Percentiles rank a stretch among this genome's conserved stretches.
Evolutionary conservation across 192 early-diverging fungal species (phyloP).

Genomic region (Mortierella hygrophila): DNA sequence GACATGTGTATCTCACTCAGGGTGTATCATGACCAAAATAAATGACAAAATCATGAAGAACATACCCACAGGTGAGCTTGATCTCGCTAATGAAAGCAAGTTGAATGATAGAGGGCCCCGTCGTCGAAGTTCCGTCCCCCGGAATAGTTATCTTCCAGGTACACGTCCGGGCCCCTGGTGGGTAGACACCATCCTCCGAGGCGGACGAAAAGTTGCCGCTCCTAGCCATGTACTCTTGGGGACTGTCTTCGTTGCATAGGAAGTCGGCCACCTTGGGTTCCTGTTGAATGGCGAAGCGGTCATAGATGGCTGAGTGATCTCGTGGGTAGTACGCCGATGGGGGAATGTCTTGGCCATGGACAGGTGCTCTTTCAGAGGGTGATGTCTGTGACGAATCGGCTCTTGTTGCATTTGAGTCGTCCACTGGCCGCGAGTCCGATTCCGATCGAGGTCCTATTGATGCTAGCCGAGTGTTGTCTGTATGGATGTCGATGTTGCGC

Average conservation of each 20-base stretch:
- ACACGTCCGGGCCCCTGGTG: conserved; percentile 18
- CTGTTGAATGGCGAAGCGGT: background rate
- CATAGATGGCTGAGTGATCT: background rate
- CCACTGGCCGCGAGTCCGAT: background rate
- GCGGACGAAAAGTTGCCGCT: conserved; percentile 26
- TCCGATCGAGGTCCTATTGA: background rate
- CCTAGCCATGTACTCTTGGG: conserved; percentile 3
- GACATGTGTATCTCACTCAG: background rate
- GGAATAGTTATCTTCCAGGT: conserved; percentile 27
- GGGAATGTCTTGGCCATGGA: background rate
- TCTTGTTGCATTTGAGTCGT: background rate
- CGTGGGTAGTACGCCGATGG: background rate
- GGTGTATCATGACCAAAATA: background rate
- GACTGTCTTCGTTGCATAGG: conserved; percentile 13
- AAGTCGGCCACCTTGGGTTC: background rate
- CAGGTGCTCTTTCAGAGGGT: background rate
- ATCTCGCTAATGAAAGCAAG: background rate
- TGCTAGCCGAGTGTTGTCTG: background rate
- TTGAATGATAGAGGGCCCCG: background rate
- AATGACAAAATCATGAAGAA: background rate
- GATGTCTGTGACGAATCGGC: background rate
- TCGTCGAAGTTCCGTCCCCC: background rate
- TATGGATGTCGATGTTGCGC: background rate
- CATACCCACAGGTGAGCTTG: conserved; percentile 22
- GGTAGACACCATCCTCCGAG: conserved; percentile 25